A percentile compares a stretch with the other conserved stretches of the same genome.
These are phyloP conservation scores for Cystobasidium onofrii DNA, from an alignment of 768 basidiomycete genomes.

Conservation along the genomic window DNA sequence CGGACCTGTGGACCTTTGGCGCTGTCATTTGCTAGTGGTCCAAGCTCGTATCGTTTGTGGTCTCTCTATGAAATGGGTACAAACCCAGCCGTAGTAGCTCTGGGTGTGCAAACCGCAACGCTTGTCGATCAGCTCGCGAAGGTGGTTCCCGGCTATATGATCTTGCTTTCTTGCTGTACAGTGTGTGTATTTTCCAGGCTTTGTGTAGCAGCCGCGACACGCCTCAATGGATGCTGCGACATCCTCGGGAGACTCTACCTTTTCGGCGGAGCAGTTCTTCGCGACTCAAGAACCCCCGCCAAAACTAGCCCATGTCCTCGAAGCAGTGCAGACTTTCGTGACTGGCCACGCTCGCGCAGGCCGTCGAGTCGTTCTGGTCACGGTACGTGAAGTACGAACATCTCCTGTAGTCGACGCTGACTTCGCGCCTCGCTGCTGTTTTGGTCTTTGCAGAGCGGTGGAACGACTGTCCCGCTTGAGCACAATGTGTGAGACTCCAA, in stretches of 20 bases:
- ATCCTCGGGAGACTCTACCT: not conserved
- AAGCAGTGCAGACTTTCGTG: slow-evolving; percentile 61
- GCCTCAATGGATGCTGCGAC: not conserved
- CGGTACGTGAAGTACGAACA: slow-evolving; percentile 54
- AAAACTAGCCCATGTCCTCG: slow-evolving; percentile 61
- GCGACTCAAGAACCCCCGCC: slow-evolving; percentile 72
- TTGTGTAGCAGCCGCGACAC: not conserved
- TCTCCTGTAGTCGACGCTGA: not conserved
- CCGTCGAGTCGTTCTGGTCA: slow-evolving; percentile 81
- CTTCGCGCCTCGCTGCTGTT: not conserved
- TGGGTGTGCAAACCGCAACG: too few relatives aligned
- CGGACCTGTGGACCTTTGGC: too few relatives aligned
- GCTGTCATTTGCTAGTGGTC: too few relatives aligned
- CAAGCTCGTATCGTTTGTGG: too few relatives aligned
- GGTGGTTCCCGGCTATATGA: not conserved
- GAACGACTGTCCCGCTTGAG: slow-evolving; percentile 94
- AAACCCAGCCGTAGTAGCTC: too few relatives aligned
- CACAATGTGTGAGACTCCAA: slow-evolving; percentile 83
- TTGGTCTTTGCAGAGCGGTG: slow-evolving; percentile 64
- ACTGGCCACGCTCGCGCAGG: slow-evolving; percentile 57
- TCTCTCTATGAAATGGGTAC: too few relatives aligned
- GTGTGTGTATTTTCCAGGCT: not conserved
- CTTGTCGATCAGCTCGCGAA: too few relatives aligned
- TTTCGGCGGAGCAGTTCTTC: slow-evolving; percentile 56
- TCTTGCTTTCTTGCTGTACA: not conserved